Evolutionary conservation across 257 asterid species (phyloP).

Genomic region (Penstemon eatonii): DNA sequence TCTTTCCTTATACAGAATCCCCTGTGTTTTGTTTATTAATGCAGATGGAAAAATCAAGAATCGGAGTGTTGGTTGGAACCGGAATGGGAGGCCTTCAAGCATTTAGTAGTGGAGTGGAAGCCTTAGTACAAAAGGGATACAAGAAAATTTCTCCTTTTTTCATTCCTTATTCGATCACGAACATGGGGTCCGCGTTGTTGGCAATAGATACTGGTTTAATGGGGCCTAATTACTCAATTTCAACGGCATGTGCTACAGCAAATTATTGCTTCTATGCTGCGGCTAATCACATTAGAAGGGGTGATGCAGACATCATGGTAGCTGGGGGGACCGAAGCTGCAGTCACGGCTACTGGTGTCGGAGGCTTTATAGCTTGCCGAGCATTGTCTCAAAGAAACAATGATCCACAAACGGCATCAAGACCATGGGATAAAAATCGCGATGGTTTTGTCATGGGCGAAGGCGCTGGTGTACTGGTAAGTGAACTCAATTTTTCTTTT

Average conservation of each 20-base stretch:
- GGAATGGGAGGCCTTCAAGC: conserved; percentile 50
- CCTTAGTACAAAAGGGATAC: conserved; percentile 44
- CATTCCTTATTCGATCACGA: conserved; percentile 48
- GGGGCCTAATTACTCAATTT: conserved; percentile 54
- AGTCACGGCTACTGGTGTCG: conserved; percentile 34
- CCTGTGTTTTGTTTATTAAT: not conserved
- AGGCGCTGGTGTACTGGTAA: conserved; percentile 74
- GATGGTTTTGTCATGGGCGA: conserved; percentile 75
- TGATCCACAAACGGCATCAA: conserved; percentile 53
- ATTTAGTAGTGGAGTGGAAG: conserved; percentile 43
- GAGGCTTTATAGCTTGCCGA: conserved; percentile 51
- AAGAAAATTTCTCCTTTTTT: conserved; percentile 48
- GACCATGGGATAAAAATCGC: conserved; percentile 75
- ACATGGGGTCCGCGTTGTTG: conserved; percentile 50
- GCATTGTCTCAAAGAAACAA: conserved; percentile 49
- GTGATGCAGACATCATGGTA: conserved; percentile 50
- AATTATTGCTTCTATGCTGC: conserved; percentile 48
- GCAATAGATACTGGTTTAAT: conserved; percentile 46
- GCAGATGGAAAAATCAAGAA: conserved; percentile 45
- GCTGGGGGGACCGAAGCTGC: conserved; percentile 46
- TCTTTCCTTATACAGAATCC: not conserved
- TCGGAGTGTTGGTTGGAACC: conserved; percentile 46
- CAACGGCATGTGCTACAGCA: conserved; percentile 50
- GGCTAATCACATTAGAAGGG: conserved; percentile 50
- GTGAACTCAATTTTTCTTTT: not conserved